phyloP scores from a whole-genome alignment of 1,139 yeast species.

The Saccharomyces hybrid region DNA sequence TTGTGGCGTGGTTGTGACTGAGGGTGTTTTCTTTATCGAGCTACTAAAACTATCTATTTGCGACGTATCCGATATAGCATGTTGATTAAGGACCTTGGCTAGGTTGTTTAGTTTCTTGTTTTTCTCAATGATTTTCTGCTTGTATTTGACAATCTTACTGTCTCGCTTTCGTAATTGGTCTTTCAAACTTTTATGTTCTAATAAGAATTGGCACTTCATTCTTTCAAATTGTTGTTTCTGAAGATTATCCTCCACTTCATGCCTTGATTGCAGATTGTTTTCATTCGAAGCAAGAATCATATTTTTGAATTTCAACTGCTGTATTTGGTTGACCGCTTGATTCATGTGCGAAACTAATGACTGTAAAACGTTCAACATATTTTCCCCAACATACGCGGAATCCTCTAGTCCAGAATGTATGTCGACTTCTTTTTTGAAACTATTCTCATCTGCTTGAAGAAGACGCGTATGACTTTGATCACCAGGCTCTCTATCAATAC shows the following conservation, averaged over 20 bases:
- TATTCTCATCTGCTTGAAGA: not conserved
- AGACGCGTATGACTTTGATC: not conserved
- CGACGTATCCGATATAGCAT: conserved; percentile 10
- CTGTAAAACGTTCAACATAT: not conserved
- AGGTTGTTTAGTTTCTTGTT: conserved; percentile 36
- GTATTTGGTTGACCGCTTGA: conserved; percentile 10
- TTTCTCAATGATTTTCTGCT: conserved; percentile 36
- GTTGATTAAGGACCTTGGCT: conserved; percentile 22
- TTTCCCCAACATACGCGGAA: not conserved
- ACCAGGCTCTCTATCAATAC: not conserved
- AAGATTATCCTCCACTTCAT: conserved; percentile 41
- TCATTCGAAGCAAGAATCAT: conserved; percentile 31
- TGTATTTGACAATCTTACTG: conserved; percentile 38
- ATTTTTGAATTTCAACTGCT: conserved; percentile 35
- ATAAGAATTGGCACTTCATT: conserved; percentile 32
- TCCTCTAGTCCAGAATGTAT: not conserved
- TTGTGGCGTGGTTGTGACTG: conserved; percentile 1
- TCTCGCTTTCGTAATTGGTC: conserved; percentile 37
- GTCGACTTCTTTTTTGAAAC: not conserved
- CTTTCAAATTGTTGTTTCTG: conserved; percentile 44
- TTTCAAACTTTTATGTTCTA: conserved; percentile 33
- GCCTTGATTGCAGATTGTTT: conserved; percentile 35
- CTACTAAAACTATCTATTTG: conserved; percentile 9
- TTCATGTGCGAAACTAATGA: not conserved
- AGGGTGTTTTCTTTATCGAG: conserved; percentile 3